Base-by-base conservation (phyloP, 108 stramenopile genomes). In the Epithemia pelagica region DNA sequence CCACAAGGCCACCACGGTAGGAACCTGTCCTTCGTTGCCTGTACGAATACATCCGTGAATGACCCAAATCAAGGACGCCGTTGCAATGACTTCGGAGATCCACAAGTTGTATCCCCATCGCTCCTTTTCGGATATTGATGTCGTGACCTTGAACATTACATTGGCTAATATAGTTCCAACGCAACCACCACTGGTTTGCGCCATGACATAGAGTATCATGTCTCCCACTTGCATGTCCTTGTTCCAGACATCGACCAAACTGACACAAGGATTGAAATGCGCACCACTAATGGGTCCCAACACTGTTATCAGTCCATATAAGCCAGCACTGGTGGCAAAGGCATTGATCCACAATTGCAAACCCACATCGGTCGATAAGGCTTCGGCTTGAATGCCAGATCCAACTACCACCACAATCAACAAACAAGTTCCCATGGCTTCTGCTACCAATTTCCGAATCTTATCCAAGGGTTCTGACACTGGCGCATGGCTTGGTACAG, bases 211-310 rank as follows among this genome's bases (percentile, higher is more conserved):
- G 0, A 54, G 18, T 33, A 59, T 19, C 24, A 72, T 65, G 25
- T 63, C 26, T 5, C 7, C 8, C 23, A 56, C 20, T 1, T 26
- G 3, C 62, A 67, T 70, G 54, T 67, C 71, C 28, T 53, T n/a
- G 32, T 73, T 64, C 23, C 72, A 32, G 24, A 63, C 30, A 64
- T 70, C 65, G 30, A 72, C 65, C 65, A 73, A 30, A 63, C 51
- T 33, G 25, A 72, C 68, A 52, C 58, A 53, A 28, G 76, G 72
- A 66, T 77, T 69, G 70, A 77, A 70, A 58, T 72, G 69, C n/a
- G 76, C 76, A 30, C 71, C 70, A 10, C 58, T 60, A n/a, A 77
- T 51, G 20, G 71, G 71, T 32, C 76, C 76, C n/a, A 77, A 66
- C 27, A 67, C 54, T 28, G 33, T 69, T 30, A 77, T 77, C 27